These are phyloP conservation scores for Paramyrothecium sp. DNA, from an alignment of 2,329 filamentous ascomycete species.

Conservation along the genomic window DNA sequence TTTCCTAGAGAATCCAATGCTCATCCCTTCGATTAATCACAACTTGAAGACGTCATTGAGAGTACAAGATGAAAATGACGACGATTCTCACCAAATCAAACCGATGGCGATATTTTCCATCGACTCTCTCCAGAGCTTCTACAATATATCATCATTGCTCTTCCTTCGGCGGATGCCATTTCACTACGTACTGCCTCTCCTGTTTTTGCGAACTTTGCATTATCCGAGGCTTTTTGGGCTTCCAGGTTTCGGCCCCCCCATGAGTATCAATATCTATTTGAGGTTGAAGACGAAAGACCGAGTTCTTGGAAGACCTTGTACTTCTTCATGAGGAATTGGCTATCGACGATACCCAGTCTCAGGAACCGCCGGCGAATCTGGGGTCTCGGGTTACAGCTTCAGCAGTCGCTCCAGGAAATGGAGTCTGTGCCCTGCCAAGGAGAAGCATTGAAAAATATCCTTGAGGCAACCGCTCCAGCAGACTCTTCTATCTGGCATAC, in stretches of 20 bases:
- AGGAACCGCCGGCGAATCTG: background rate
- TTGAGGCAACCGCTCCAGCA: background rate
- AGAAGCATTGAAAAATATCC: background rate
- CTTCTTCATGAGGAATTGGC: background rate
- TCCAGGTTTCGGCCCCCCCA: conserved; percentile 6
- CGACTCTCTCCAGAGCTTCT: conserved; percentile 5
- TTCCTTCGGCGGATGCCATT: conserved; percentile 4
- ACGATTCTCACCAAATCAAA: background rate
- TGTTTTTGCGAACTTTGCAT: background rate
- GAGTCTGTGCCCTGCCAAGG: background rate
- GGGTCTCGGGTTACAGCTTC: background rate
- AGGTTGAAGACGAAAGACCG: conserved; percentile 1
- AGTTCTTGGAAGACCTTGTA: conserved; percentile 4
- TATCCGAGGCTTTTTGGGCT: conserved; percentile 10
- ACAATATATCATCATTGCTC: conserved; percentile 4
- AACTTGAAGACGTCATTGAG: background rate
- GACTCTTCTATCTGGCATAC: conserved; percentile 2
- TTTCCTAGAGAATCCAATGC: background rate
- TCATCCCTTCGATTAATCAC: background rate
- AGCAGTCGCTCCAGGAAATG: background rate
- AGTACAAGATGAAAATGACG: background rate
- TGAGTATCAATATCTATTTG: conserved; percentile 11
- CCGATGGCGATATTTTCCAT: background rate
- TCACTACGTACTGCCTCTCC: conserved; percentile 3
- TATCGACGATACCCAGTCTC: background rate